Evolutionary conservation across 768 basidiomycete species (phyloP).

Genomic region (Imleria badia): DNA sequence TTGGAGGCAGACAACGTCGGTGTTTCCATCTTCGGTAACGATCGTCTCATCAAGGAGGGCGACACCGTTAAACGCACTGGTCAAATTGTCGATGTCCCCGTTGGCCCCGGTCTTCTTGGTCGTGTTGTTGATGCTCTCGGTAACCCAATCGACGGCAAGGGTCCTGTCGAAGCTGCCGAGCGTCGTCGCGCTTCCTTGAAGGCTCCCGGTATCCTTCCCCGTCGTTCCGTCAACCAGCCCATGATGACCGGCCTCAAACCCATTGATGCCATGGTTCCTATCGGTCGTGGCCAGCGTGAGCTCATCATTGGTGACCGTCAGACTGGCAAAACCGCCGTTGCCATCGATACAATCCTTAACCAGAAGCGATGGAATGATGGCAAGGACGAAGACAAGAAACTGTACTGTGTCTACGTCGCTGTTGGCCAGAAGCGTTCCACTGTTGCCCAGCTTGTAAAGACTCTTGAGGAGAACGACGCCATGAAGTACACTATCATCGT

Average conservation of each 20-base stretch:
- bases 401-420: conserved; percentile 99
- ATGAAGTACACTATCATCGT: conserved; percentile 99
- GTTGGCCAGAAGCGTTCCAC: conserved; percentile 99
- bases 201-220: conserved; percentile 98
- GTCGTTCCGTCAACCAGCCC: conserved; percentile 99
- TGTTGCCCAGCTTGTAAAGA: conserved; percentile 98
- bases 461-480: conserved; percentile 99
- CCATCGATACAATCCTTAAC: conserved; percentile 99
- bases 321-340: conserved; percentile 99
- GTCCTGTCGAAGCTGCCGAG: conserved; percentile 90
- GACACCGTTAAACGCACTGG: conserved; percentile 99
- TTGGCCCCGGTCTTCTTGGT: conserved; percentile 94
- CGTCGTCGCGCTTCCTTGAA: conserved; percentile 97
- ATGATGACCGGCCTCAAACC: conserved; percentile 99
- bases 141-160: conserved; percentile 99
- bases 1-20: conserved; percentile 99
- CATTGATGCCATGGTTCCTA: conserved; percentile 99
- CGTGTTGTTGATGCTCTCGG: conserved; percentile 99
- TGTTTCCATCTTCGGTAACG: conserved; percentile 99
- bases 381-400: conserved; percentile 93
- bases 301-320: conserved; percentile 99
- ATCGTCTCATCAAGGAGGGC: conserved; percentile 99
- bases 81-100: conserved; percentile 99
- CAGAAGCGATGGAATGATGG: conserved; percentile 99
- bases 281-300: conserved; percentile 99